Evolutionary conservation across 805 yeast species (phyloP).

Genomic region (Candida pseudofarinosa): DNA sequence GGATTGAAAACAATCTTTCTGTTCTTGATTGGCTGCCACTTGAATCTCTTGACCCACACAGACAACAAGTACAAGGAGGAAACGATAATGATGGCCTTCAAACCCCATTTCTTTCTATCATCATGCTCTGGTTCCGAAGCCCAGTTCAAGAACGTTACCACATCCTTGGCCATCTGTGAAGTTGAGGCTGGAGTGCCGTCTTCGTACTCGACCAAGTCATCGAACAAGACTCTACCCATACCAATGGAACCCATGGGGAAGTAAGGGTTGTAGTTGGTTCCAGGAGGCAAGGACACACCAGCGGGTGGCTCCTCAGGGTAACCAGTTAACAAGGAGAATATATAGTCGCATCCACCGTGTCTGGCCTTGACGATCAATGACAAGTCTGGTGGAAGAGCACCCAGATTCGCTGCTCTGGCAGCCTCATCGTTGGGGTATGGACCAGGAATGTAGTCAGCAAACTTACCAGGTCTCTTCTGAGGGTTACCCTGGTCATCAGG

Average conservation of each 20-base stretch:
- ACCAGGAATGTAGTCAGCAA: conserved; percentile 90
- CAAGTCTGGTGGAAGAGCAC: conserved; percentile 97
- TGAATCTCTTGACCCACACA: conserved; percentile 94
- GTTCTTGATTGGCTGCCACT: conserved; percentile 94
- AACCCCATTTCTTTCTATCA: conserved; percentile 94
- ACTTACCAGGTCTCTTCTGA: conserved; percentile 96
- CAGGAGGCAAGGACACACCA: conserved; percentile 89
- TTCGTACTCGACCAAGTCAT: conserved; percentile 95
- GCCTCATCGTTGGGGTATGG: conserved; percentile 99
- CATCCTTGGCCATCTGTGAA: conserved; percentile 99
- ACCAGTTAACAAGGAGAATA: conserved; percentile 92
- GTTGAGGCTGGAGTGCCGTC: conserved; percentile 99
- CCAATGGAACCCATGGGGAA: conserved; percentile 99
- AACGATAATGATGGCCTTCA: conserved; percentile 80
- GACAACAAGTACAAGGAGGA: conserved; percentile 78
- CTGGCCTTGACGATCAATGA: conserved; percentile 97
- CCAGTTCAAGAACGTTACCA: conserved; percentile 94
- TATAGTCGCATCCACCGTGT: conserved; percentile 96
- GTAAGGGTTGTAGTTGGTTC: conserved; percentile 97
- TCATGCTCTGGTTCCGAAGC: conserved; percentile 98
- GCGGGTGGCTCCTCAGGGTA: conserved; percentile 99
- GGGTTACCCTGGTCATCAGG: conserved; percentile 96
- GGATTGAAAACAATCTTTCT: conserved; percentile 92
- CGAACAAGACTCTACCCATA: conserved; percentile 97
- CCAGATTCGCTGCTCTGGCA: conserved; percentile 99